These are phyloP conservation scores for Cucurbitaria berberidis DNA, from an alignment of 2,329 filamentous ascomycete genomes.

Conservation along the genomic window DNA sequence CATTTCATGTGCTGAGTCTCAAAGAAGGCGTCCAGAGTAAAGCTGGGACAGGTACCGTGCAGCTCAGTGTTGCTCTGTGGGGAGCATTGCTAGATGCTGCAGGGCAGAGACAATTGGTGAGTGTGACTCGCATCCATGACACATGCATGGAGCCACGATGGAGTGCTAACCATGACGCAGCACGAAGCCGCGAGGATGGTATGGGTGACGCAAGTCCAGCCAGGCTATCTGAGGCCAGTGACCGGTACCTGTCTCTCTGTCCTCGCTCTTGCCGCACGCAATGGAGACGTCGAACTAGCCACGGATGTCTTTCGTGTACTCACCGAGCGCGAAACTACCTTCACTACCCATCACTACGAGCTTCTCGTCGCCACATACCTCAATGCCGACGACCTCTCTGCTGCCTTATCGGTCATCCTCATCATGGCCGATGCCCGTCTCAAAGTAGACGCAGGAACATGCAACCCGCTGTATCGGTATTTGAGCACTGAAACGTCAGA, in stretches of 20 bases:
- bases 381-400: constrained; percentile 63
- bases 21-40: constrained; percentile 40
- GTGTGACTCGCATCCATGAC: constrained; percentile 10
- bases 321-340: constrained; percentile 61
- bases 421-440: constrained; percentile 74
- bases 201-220: constrained; percentile 72
- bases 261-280: constrained; percentile 72
- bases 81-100: constrained; percentile 78
- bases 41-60: constrained; percentile 25
- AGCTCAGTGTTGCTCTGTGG: constrained; percentile 66
- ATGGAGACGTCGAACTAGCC: constrained; percentile 71
- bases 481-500: constrained; percentile 57
- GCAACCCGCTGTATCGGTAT: constrained; percentile 65
- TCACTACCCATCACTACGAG: constrained; percentile 77
- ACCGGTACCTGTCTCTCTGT: constrained; percentile 71
- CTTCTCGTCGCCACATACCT: constrained; percentile 75
- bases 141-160: neutral
- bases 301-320: constrained; percentile 73
- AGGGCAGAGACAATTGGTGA: constrained; percentile 64
- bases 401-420: constrained; percentile 72
- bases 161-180: constrained; percentile 42
- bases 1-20: constrained; percentile 67
- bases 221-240: constrained; percentile 65
- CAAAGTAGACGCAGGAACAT: constrained; percentile 64
- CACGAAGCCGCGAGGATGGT: constrained; percentile 69